A percentile compares a stretch with the other conserved stretches of the same genome.
These are phyloP conservation scores for Sarocladium kiliense DNA, from an alignment of 2,329 filamentous ascomycete species.

Conservation along the genomic window DNA sequence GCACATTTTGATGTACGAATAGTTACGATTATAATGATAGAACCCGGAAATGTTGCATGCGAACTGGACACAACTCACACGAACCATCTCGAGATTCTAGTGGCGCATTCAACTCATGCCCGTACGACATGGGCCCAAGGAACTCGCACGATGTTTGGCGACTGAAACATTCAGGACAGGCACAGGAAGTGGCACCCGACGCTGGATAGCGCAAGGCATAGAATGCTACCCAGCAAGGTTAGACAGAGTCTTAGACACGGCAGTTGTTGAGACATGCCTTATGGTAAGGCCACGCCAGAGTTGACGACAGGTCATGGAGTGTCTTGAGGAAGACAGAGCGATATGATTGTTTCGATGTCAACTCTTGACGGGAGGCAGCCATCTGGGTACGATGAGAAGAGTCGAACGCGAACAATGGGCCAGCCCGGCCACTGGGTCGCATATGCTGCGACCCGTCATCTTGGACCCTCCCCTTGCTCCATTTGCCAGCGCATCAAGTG, in stretches of 20 bases:
- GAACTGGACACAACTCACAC: too few species aligned
- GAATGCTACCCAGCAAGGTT: background rate
- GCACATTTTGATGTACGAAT: background rate
- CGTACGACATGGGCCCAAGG: background rate
- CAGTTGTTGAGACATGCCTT: slow-evolving; percentile 1
- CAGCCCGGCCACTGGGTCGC: slow-evolving; percentile 2
- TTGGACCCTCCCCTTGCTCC: background rate
- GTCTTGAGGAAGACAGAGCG: background rate
- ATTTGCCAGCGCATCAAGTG: slow-evolving; percentile 8
- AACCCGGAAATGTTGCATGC: too few species aligned
- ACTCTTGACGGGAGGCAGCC: background rate
- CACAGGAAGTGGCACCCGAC: background rate
- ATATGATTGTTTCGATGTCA: background rate
- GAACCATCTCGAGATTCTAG: too few species aligned
- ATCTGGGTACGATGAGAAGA: too few species aligned
- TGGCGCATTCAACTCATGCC: too few species aligned
- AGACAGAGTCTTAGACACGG: slow-evolving; percentile 5
- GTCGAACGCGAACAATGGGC: too few species aligned
- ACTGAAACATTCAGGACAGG: background rate
- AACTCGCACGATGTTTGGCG: too few species aligned
- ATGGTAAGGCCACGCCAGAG: background rate
- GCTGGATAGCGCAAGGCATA: background rate
- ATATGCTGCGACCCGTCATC: background rate
- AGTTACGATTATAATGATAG: background rate
- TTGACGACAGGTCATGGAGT: background rate